Evolutionary conservation across 2,329 filamentous ascomycete species (phyloP), one percentile per base, ranked within the genome.

Genomic region (Cladosporium sp.): DNA sequence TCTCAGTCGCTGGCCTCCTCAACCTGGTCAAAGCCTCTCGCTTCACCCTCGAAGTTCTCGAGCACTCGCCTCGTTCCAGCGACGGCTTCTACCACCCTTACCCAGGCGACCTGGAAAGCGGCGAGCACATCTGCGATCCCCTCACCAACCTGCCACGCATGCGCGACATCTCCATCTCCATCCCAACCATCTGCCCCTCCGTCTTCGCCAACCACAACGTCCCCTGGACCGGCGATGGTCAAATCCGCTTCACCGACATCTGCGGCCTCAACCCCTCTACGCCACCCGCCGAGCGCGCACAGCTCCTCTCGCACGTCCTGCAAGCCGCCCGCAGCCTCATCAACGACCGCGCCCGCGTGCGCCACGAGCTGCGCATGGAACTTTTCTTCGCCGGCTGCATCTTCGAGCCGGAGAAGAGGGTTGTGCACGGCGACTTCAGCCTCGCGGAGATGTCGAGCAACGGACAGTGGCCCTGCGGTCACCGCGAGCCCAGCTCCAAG

Each of bases 51-150:
- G 79, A 80, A 59, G 81, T 84, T 53, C 78, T 85, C 28, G 83
- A 85, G 73, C 82, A 85, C 73, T 83, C 82, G 53, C 83, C 83
- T n/a, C 79, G 82, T 49, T 82, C 81, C 16, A 77, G 80, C 69
- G 81, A 83, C 71, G 82, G 81, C 71, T 84, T 84, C 77, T 81
- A 78, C 73, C 81, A 83, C 72, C 81, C 81, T 58, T 79, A 82
- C 69, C 80, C 80, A 1, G 82, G 82, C 69, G 76, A 71, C 57
- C 78, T 73, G 69, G 77, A 68, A 72, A 75, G 67, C 65, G 77
- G 75, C 62, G 80, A 82, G 68, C 82, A 84, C 72, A 78, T 83
- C 56, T 84, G 82, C 74, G 76, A 80, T 49, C 75, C 82, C 12
- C 77, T 84, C 67, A 78, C 80, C 44, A 77, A 72, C 70, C 80